phyloP scores from a whole-genome alignment of 805 yeast genomes.

The Wickerhamiella brachini region DNA sequence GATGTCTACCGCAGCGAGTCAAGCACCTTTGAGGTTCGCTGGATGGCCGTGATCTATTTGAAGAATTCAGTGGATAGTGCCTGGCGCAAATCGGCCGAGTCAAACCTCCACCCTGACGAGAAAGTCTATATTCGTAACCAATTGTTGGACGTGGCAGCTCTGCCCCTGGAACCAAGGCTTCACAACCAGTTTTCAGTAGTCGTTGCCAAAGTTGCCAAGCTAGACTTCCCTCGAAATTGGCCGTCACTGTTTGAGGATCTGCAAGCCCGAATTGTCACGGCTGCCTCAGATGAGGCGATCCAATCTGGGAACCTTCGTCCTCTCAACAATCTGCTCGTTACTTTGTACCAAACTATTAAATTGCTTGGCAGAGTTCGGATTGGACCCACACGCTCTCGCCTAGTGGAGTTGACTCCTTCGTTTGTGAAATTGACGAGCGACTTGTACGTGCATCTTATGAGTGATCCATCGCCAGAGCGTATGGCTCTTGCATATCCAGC shows the following conservation, averaged over 20 bases:
- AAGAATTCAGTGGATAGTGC: constrained; percentile 76
- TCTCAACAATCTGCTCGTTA: constrained; percentile 49
- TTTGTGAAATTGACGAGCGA: constrained; percentile 47
- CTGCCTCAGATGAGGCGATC: neutral
- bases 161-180: constrained; percentile 43
- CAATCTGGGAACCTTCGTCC: constrained; percentile 22
- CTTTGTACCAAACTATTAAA: constrained; percentile 69
- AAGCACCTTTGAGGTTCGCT: constrained; percentile 35
- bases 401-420: constrained; percentile 39
- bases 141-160: constrained; percentile 3
- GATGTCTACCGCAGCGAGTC: constrained; percentile 16
- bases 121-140: constrained; percentile 35
- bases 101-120: constrained; percentile 49
- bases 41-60: constrained; percentile 78
- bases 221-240: constrained; percentile 85
- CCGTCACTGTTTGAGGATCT: constrained; percentile 59
- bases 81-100: constrained; percentile 61
- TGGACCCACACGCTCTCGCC: constrained; percentile 45
- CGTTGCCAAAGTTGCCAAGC: constrained; percentile 59
- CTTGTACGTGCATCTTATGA: constrained; percentile 44
- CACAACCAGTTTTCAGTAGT: constrained; percentile 77
- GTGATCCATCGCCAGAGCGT: constrained; percentile 35
- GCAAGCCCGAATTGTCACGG: constrained; percentile 4
- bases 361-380: constrained; percentile 60
- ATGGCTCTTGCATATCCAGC: constrained; percentile 51